Evolutionary conservation across 306 rosid genomes (phyloP).

Genomic region (Vachellia collinsii): DNA sequence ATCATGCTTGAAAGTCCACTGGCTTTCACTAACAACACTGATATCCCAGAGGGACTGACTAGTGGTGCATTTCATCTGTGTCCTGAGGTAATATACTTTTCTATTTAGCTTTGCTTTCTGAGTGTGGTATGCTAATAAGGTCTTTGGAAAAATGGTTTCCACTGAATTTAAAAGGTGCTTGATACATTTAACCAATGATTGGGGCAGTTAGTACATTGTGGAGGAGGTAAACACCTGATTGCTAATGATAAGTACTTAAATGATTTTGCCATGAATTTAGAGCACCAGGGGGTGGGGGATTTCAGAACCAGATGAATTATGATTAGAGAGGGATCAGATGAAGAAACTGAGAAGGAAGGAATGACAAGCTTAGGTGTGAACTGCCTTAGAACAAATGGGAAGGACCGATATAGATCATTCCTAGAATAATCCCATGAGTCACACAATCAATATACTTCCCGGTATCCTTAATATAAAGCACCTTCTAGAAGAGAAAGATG

Average conservation of each 20-base stretch:
- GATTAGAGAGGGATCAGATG: not conserved
- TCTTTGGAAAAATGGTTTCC: not conserved
- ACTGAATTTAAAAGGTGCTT: not conserved
- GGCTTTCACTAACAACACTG: slow-evolving; percentile 49
- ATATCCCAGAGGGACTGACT: slow-evolving; percentile 42
- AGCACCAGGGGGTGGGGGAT: too few relatives aligned
- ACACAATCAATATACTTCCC: not conserved
- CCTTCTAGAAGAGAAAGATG: too few relatives aligned
- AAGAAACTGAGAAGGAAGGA: not conserved
- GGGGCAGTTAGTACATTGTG: not conserved
- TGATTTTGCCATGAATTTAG: not conserved
- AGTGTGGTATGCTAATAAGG: not conserved
- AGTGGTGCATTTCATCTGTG: slow-evolving; percentile 60
- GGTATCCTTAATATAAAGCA: too few relatives aligned
- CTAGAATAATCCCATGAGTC: not conserved
- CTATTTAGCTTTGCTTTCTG: slow-evolving; percentile 7
- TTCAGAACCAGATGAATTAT: too few relatives aligned
- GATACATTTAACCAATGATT: not conserved
- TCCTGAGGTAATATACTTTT: slow-evolving; percentile 59
- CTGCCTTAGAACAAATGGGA: not conserved
- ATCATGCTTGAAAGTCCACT: slow-evolving; percentile 49
- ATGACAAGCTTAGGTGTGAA: not conserved
- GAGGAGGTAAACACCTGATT: not conserved
- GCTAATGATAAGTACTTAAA: not conserved
- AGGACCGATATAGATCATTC: not conserved